Percentiles rank a stretch among this genome's conserved stretches.
Evolutionary conservation across 2,329 filamentous ascomycete genomes (phyloP).

Genomic region (Fusarium protoensiforme): DNA sequence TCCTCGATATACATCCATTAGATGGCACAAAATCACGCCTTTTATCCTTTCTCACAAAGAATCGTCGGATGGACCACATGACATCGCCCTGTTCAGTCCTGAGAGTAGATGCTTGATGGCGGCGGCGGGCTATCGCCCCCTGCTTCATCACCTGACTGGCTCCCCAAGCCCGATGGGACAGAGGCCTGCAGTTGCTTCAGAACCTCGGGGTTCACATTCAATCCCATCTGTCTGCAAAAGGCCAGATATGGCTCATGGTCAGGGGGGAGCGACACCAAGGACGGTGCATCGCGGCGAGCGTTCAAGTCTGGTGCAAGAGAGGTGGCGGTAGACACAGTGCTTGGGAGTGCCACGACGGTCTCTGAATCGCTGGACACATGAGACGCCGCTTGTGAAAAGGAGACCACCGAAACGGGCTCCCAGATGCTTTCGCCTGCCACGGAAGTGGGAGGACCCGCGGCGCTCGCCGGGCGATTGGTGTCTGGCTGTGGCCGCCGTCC

Average conservation of each 20-base stretch:
- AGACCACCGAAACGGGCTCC: constrained; percentile 21
- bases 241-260: constrained; percentile 14
- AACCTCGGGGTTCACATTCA: not conserved
- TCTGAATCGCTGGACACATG: not conserved
- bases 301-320: not conserved
- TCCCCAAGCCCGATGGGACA: not conserved
- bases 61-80: not conserved
- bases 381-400: not conserved
- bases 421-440: constrained; percentile 10
- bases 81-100: not conserved
- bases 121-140: not conserved
- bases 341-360: not conserved
- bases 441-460: not conserved
- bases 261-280: not conserved
- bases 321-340: not conserved
- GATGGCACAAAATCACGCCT: not conserved
- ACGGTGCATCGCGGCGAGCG: not conserved
- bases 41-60: not conserved
- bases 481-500: not conserved
- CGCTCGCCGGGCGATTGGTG: not conserved
- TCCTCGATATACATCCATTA: not conserved
- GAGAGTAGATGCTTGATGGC: not conserved
- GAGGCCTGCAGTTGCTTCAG: not conserved
- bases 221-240: constrained; percentile 16
- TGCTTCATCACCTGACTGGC: not conserved